Percentiles rank a stretch among this genome's conserved stretches.
Conservation (phyloP, 2,329 filamentous ascomycete genomes). For the Aspergillus ruber region DNA sequence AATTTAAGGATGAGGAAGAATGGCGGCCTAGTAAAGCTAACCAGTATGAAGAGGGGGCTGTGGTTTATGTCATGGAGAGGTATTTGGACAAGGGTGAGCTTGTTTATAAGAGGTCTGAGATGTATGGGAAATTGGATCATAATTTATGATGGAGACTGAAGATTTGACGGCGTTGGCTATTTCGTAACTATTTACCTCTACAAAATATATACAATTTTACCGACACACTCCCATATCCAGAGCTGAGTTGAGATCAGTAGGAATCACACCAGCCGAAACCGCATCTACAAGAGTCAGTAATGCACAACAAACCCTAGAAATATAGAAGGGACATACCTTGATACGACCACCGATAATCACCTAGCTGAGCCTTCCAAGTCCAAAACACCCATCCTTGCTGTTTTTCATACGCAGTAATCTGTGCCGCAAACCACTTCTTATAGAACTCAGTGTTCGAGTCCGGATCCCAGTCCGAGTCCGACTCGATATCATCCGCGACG, state of each 20-base stretch:
- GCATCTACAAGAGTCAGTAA: conserved; percentile 35
- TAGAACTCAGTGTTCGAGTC: conserved; percentile 47
- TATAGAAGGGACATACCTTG: conserved; percentile 10
- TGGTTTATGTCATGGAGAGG: too few species aligned
- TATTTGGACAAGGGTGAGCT: neutral
- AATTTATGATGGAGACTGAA: neutral
- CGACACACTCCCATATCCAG: neutral
- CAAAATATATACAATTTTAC: neutral
- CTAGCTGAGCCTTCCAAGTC: conserved; percentile 51
- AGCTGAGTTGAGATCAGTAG: conserved; percentile 21
- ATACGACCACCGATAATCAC: conserved; percentile 29
- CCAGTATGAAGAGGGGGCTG: too few species aligned
- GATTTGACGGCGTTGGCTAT: neutral
- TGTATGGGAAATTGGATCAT: neutral
- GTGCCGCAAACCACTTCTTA: conserved; percentile 51
- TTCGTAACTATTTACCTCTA: too few species aligned
- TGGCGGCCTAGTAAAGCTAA: too few species aligned
- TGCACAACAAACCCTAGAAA: conserved; percentile 40
- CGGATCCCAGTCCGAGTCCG: conserved; percentile 39
- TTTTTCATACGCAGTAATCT: conserved; percentile 51
- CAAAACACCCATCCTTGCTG: conserved; percentile 53
- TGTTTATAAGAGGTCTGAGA: neutral
- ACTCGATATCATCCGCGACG: conserved; percentile 45
- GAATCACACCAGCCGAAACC: conserved; percentile 35
- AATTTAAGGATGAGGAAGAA: too few species aligned